Conservation (phyloP, 768 basidiomycete species). For the Rossbeevera mucosa region DNA sequence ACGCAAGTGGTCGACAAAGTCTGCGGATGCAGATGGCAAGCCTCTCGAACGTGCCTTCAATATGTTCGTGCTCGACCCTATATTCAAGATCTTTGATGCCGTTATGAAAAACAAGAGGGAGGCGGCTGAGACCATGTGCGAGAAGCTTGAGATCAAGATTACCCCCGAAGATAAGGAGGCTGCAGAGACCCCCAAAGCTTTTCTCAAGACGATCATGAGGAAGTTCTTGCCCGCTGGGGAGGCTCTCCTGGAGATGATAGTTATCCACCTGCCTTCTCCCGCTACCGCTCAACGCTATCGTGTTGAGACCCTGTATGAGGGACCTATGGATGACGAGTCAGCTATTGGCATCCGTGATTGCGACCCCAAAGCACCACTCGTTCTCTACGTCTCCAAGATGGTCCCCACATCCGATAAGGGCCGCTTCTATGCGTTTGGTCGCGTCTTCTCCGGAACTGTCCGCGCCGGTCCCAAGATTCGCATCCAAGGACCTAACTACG, state of each 20-base stretch:
- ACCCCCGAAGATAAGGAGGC: conserved; percentile 84
- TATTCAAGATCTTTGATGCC: conserved; percentile 96
- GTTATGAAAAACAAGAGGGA: conserved; percentile 99
- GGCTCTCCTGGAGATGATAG: conserved; percentile 98
- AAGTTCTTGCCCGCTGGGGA: conserved; percentile 99
- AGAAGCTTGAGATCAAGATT: conserved; percentile 94
- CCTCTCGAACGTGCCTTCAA: conserved; percentile 98
- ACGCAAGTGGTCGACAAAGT: conserved; percentile 90
- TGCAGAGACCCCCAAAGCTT: conserved; percentile 73
- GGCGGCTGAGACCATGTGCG: conserved; percentile 72
- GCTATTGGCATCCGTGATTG: conserved; percentile 98
- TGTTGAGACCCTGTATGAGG: conserved; percentile 99
- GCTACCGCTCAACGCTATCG: conserved; percentile 97
- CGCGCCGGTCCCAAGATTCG: conserved; percentile 96
- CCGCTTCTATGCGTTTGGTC: conserved; percentile 99
- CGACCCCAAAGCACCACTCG: conserved; percentile 92
- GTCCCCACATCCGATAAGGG: conserved; percentile 99
- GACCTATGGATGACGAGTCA: conserved; percentile 99
- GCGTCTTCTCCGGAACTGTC: conserved; percentile 99
- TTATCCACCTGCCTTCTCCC: conserved; percentile 97
- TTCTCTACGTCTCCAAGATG: conserved; percentile 99
- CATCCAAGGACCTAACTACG: conserved; percentile 98
- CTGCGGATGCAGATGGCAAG: conserved; percentile 74
- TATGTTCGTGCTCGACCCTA: conserved; percentile 96
- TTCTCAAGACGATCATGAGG: conserved; percentile 98